Percentiles rank a stretch among this genome's conserved stretches.
These are phyloP conservation scores for Auriculariales sp. DNA, from an alignment of 768 basidiomycete species.

Conservation along the genomic window DNA sequence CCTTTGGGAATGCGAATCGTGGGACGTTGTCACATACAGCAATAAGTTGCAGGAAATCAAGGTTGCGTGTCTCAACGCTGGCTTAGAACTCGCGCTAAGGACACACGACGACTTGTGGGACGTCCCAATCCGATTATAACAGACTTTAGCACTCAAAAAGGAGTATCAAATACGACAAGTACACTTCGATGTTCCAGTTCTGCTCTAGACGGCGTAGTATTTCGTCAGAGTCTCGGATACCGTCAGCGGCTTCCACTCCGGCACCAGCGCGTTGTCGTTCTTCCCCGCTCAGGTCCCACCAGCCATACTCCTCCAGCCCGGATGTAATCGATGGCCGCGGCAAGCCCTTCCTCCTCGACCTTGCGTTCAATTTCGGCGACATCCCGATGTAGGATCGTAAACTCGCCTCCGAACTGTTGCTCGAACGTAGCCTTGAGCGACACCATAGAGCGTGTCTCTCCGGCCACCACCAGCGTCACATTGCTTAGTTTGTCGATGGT, in stretches of 20 bases:
- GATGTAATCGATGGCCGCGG: background rate
- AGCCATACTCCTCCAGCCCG: background rate
- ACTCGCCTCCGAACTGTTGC: background rate
- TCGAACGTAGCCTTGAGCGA: background rate
- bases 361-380: background rate
- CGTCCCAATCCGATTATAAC: no score
- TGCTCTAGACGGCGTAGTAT: no score
- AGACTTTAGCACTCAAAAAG: no score
- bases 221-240: background rate
- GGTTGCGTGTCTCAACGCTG: no score
- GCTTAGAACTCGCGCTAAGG: no score
- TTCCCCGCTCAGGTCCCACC: background rate
- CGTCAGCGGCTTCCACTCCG: background rate
- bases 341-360: background rate
- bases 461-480: background rate
- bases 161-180: no score
- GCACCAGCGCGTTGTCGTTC: background rate
- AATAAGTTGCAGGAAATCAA: no score
- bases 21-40: no score
- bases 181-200: no score
- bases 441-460: background rate
- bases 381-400: background rate
- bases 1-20: no score
- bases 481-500: background rate
- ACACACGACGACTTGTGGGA: no score